phyloP scores from a whole-genome alignment of 2,329 filamentous ascomycete genomes.

The Ramichloridium luteum region DNA sequence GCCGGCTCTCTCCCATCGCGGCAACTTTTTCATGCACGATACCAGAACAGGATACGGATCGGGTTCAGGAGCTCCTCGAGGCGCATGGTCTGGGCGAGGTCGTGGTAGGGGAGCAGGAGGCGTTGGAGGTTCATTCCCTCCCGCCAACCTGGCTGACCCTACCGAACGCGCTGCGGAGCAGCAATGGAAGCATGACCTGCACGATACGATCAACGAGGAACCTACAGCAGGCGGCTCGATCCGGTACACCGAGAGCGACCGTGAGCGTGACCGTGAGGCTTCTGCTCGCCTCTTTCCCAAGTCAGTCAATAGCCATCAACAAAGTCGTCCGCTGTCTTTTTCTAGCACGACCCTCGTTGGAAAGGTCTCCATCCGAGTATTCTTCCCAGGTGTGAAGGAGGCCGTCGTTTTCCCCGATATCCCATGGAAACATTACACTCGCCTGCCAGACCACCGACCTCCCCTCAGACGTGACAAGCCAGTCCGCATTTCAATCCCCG shows the following conservation, averaged over 20 bases:
- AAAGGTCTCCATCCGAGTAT: slow-evolving; percentile 74
- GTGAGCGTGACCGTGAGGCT: slow-evolving; percentile 14
- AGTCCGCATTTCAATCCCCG: slow-evolving; percentile 80
- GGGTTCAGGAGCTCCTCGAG: slow-evolving; percentile 12
- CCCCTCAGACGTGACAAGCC: slow-evolving; percentile 92
- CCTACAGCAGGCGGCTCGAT: slow-evolving; percentile 3
- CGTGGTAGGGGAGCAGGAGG: slow-evolving; percentile 48
- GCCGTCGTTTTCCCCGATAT: slow-evolving; percentile 62
- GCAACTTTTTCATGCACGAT: slow-evolving; percentile 96
- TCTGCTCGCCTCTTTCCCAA: slow-evolving; percentile 18
- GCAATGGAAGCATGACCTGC: slow-evolving; percentile 90
- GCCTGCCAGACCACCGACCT: slow-evolving; percentile 85
- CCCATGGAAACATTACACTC: slow-evolving; percentile 80
- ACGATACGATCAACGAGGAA: slow-evolving; percentile 47
- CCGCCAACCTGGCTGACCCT: slow-evolving; percentile 29
- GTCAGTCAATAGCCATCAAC: slow-evolving; percentile 6
- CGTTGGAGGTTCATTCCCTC: slow-evolving; percentile 42
- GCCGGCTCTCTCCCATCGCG: slow-evolving; percentile 83
- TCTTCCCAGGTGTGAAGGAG: slow-evolving; percentile 60
- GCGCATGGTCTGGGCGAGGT: slow-evolving; percentile 39
- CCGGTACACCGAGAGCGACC: slow-evolving; percentile 8
- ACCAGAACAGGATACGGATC: slow-evolving; percentile 41
- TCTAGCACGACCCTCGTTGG: slow-evolving; percentile 75
- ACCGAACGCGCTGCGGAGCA: slow-evolving; percentile 54
- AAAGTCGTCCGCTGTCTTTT: slow-evolving; percentile 34